Percentiles rank a stretch among this genome's conserved stretches.
These are phyloP conservation scores for Linanthus parryae DNA, from an alignment of 148 eudicot species.

Conservation along the genomic window DNA sequence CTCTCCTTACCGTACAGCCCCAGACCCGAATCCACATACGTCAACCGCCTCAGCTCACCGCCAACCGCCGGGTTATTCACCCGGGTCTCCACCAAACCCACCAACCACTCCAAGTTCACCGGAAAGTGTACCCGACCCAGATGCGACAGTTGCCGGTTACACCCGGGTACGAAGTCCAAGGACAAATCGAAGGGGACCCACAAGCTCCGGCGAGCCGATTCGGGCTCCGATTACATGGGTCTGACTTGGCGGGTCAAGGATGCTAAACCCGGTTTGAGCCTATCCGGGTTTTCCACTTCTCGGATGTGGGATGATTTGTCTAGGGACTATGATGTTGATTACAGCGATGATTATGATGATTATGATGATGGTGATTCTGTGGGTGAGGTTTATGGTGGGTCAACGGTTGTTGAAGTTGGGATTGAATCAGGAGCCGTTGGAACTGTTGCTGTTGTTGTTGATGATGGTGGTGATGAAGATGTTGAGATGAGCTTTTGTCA, in stretches of 20 bases:
- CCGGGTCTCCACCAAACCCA: conserved; percentile 55
- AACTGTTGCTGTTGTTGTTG: conserved; percentile 1
- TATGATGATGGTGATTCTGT: conserved; percentile 4
- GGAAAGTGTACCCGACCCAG: conserved; percentile 46
- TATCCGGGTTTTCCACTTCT: conserved; percentile 43
- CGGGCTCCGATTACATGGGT: conserved; percentile 11
- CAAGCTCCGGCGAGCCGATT: conserved; percentile 21
- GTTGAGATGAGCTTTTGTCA: conserved; percentile 35
- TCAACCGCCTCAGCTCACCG: conserved; percentile 29
- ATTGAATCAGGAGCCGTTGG: conserved; percentile 4
- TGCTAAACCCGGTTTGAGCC: conserved; percentile 14
- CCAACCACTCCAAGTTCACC: conserved; percentile 78
- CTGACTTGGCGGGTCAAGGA: conserved; percentile 27
- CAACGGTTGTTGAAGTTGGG: background rate
- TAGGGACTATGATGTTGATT: background rate
- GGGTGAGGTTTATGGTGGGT: conserved; percentile 3
- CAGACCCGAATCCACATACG: no score
- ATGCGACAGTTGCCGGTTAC: conserved; percentile 38
- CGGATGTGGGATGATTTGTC: conserved; percentile 29
- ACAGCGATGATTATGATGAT: conserved; percentile 2
- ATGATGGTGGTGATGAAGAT: conserved; percentile 15
- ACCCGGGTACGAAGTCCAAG: conserved; percentile 50
- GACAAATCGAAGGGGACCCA: conserved; percentile 51
- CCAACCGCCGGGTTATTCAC: conserved; percentile 62
- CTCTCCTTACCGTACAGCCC: no score